These are phyloP conservation scores for Paecilomyces niveus DNA, from an alignment of 2,329 filamentous ascomycete species.

Conservation along the genomic window DNA sequence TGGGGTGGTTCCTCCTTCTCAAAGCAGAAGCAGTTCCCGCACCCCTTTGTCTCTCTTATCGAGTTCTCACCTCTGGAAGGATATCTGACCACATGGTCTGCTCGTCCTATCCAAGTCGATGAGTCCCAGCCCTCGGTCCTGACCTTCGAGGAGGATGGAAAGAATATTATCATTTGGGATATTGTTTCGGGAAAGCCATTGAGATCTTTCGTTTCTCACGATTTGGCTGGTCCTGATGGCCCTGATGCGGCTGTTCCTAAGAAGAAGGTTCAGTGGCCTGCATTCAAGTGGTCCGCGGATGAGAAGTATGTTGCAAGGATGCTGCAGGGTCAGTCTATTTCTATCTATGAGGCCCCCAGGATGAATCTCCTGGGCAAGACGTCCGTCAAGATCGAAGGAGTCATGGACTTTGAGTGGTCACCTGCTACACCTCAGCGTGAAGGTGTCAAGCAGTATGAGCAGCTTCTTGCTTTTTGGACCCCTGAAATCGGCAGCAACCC, in stretches of 20 bases:
- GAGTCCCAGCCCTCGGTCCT: slow-evolving; percentile 69
- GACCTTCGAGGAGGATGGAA: slow-evolving; percentile 88
- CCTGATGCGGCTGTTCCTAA: slow-evolving; percentile 59
- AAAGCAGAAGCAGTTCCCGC: slow-evolving; percentile 85
- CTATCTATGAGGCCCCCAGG: slow-evolving; percentile 78
- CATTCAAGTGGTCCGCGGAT: slow-evolving; percentile 98
- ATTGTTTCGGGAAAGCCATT: slow-evolving; percentile 82
- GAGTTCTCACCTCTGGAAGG: slow-evolving; percentile 92
- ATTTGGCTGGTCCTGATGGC: slow-evolving; percentile 55
- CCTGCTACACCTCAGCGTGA: slow-evolving; percentile 76
- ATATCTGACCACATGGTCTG: slow-evolving; percentile 95
- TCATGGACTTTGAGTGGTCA: slow-evolving; percentile 97
- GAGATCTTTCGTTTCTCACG: slow-evolving; percentile 87
- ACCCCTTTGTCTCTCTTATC: slow-evolving; percentile 90
- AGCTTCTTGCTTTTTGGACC: slow-evolving; percentile 97
- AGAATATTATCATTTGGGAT: slow-evolving; percentile 99
- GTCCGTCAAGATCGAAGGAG: slow-evolving; percentile 90
- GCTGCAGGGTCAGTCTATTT: slow-evolving; percentile 80
- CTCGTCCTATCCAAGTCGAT: slow-evolving; percentile 83
- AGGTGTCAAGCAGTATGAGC: slow-evolving; percentile 84
- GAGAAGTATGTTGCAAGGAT: slow-evolving; percentile 95
- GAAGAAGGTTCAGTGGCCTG: slow-evolving; percentile 95
- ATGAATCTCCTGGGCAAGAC: slow-evolving; percentile 90
- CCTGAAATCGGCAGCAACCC: slow-evolving; percentile 97
- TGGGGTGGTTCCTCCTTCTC: slow-evolving; percentile 91